phyloP scores from a whole-genome alignment of 441 rosid species.

The Dalechampia spathulata region DNA sequence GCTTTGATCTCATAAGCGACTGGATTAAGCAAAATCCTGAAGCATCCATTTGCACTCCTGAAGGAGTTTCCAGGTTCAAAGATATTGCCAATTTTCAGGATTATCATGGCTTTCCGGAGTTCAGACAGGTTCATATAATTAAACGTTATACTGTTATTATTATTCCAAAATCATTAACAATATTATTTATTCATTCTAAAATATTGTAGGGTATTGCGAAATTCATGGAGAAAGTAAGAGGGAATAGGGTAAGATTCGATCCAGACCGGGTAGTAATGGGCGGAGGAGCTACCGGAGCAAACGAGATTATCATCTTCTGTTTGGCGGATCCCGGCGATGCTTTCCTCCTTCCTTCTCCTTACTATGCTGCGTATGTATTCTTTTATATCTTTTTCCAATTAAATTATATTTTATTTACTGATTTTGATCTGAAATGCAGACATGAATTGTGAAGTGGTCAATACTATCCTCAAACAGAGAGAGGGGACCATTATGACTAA shows the following conservation, averaged over 20 bases:
- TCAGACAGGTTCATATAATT: constrained; percentile 98
- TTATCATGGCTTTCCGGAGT: constrained; percentile 75
- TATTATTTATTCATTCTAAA: too few relatives aligned
- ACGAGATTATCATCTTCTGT: constrained; percentile 75
- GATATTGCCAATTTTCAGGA: constrained; percentile 73
- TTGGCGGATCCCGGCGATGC: constrained; percentile 87
- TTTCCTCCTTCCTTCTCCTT: constrained; percentile 84
- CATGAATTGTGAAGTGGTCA: too few relatives aligned
- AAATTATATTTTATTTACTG: too few relatives aligned
- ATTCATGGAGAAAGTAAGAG: constrained; percentile 73
- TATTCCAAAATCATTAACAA: too few relatives aligned
- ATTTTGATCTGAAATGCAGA: too few relatives aligned
- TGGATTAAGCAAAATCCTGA: constrained; percentile 63
- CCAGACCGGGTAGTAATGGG: constrained; percentile 82
- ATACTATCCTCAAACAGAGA: too few relatives aligned
- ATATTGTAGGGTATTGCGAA: too few relatives aligned
- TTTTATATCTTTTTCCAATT: too few relatives aligned
- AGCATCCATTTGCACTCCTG: constrained; percentile 67
- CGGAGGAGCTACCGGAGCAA: constrained; percentile 97
- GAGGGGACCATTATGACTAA: too few relatives aligned
- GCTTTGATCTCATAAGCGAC: constrained; percentile 46
- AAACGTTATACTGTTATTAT: too few relatives aligned
- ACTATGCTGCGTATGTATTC: constrained; percentile 83
- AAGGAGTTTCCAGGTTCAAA: constrained; percentile 46
- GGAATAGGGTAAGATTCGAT: constrained; percentile 50